These are phyloP conservation scores for Candida alai DNA, from an alignment of 805 yeast species.

Conservation along the genomic window DNA sequence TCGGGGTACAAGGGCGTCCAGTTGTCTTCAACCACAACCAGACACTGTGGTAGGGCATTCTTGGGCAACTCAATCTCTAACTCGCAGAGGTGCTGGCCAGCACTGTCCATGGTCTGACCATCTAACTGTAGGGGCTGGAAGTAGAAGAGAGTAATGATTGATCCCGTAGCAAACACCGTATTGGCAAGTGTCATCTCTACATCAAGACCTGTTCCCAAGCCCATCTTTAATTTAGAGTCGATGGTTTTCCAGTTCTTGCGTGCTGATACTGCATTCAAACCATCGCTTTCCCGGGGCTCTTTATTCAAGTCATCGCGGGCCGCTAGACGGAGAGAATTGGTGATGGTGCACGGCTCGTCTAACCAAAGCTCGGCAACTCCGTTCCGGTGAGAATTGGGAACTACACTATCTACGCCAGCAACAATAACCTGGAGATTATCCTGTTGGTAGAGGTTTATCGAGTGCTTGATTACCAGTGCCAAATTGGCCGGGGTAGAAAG, in stretches of 20 bases:
- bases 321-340: slow-evolving; percentile 12
- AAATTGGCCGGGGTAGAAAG: slow-evolving; percentile 35
- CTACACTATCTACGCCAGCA: slow-evolving; percentile 38
- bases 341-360: slow-evolving; percentile 20
- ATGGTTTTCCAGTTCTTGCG: slow-evolving; percentile 37
- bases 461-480: slow-evolving; percentile 25
- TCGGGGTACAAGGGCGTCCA: slow-evolving; percentile 31
- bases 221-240: slow-evolving; percentile 20
- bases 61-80: slow-evolving; percentile 22
- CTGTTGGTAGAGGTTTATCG: slow-evolving; percentile 23
- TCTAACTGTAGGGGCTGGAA: slow-evolving; percentile 18
- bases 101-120: slow-evolving; percentile 2
- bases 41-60: slow-evolving; percentile 8
- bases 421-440: slow-evolving; percentile 32
- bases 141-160: slow-evolving; percentile 33
- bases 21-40: slow-evolving; percentile 18
- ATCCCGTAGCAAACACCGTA: slow-evolving; percentile 34
- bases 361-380: slow-evolving; percentile 41
- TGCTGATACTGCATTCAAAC: slow-evolving; percentile 31
- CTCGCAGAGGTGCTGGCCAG: slow-evolving; percentile 22
- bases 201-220: slow-evolving; percentile 10
- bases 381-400: slow-evolving; percentile 26
- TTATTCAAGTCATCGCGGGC: slow-evolving; percentile 22
- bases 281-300: slow-evolving; percentile 30
- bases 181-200: slow-evolving; percentile 33